These are phyloP conservation scores for Cytidiella melzeri DNA, from an alignment of 768 basidiomycete species.

Conservation along the genomic window DNA sequence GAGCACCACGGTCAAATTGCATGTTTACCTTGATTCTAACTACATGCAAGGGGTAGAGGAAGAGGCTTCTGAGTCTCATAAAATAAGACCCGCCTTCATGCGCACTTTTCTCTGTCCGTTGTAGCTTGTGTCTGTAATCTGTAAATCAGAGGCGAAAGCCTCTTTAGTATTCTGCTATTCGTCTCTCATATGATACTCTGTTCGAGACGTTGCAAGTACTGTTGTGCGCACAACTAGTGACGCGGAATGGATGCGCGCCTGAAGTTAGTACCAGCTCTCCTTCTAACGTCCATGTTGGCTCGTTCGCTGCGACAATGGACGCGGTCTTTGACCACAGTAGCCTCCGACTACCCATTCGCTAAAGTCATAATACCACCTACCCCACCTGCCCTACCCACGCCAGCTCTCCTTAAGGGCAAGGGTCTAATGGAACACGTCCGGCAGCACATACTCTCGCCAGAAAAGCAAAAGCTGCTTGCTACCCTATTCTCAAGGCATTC, in stretches of 20 bases:
- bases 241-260: neutral
- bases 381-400: conserved; percentile 36
- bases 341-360: conserved; percentile 63
- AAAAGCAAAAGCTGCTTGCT: conserved; percentile 62
- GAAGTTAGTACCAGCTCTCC: neutral
- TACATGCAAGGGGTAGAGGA: conserved; percentile 52
- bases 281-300: conserved; percentile 28
- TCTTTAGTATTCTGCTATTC: neutral
- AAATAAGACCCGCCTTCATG: conserved; percentile 12
- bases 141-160: neutral
- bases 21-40: neutral
- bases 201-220: neutral
- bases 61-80: conserved; percentile 52
- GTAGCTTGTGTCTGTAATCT: conserved; percentile 1
- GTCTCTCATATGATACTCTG: neutral
- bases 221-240: neutral
- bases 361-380: conserved; percentile 48
- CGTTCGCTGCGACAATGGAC: conserved; percentile 31
- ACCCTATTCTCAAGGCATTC: conserved; percentile 70
- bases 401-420: conserved; percentile 55
- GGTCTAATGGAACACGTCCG: conserved; percentile 74
- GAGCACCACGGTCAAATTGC: conserved; percentile 21
- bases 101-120: neutral
- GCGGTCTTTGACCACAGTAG: conserved; percentile 41
- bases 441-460: conserved; percentile 55